Conservation (phyloP, 345 rosid genomes). For the Melaleuca alternifolia region DNA sequence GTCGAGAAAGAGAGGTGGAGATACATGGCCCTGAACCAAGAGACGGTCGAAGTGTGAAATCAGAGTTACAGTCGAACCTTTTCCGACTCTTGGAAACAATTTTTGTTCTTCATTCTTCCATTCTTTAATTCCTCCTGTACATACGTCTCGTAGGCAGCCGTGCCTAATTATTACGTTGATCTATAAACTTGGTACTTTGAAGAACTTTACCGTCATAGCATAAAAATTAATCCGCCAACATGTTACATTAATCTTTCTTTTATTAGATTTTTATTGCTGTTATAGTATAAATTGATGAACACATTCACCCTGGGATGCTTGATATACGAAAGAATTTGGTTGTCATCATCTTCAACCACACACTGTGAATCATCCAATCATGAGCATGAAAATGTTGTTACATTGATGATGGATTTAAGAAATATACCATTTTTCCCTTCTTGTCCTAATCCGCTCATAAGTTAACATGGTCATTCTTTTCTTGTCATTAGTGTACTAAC, state of each 20-base stretch:
- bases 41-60: constrained; percentile 32
- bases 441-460: background rate
- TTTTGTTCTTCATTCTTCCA: background rate
- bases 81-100: background rate
- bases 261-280: too few species aligned
- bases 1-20: constrained; percentile 94
- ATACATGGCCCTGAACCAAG: constrained; percentile 57
- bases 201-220: background rate
- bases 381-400: background rate
- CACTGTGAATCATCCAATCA: background rate
- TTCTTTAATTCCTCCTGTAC: background rate
- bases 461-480: background rate
- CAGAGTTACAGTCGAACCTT: background rate
- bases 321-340: background rate
- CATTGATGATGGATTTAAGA: background rate
- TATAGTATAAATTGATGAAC: too few species aligned
- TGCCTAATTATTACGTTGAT: background rate
- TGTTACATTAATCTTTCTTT: too few species aligned
- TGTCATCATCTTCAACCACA: background rate
- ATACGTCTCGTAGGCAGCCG: background rate
- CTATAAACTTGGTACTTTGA: background rate
- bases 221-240: background rate
- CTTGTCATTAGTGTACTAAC: background rate
- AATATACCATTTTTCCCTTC: background rate
- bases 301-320: background rate